phyloP scores from a whole-genome alignment of 257 asterid species.

The Ilex aquifolium region DNA sequence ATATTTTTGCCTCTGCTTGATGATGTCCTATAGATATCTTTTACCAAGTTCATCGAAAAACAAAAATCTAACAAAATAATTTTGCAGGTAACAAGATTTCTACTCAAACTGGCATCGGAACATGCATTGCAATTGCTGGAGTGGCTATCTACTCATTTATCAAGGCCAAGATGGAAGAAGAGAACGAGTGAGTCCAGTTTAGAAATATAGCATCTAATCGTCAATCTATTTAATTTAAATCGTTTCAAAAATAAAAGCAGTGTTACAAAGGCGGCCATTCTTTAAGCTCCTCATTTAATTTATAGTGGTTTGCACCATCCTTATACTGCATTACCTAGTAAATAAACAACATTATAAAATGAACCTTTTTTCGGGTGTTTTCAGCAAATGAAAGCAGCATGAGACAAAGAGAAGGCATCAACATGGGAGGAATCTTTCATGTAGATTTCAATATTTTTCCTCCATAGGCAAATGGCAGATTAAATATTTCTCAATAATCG shows the following conservation, averaged over 20 bases:
- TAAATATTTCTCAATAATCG: conserved; percentile 13
- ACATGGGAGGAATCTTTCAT: conserved; percentile 18
- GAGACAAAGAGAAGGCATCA: conserved; percentile 24
- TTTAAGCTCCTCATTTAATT: background rate
- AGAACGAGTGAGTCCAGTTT: conserved; percentile 69
- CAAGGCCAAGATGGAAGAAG: conserved; percentile 97
- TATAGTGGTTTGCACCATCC: background rate
- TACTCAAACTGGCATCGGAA: conserved; percentile 91
- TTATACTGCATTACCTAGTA: background rate
- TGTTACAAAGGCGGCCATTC: background rate
- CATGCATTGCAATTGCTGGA: conserved; percentile 88
- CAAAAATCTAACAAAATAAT: conserved; percentile 1
- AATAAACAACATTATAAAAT: background rate
- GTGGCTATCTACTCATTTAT: conserved; percentile 90
- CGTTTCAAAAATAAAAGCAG: background rate
- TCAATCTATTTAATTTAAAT: background rate
- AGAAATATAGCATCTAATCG: background rate
- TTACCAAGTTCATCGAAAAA: background rate
- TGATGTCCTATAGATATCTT: conserved; percentile 2
- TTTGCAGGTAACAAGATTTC: conserved; percentile 85
- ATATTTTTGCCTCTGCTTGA: background rate
- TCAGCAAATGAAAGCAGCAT: conserved; percentile 80
- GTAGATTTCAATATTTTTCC: conserved; percentile 26
- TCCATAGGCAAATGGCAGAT: conserved; percentile 14
- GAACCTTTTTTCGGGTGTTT: conserved; percentile 1